These are phyloP conservation scores for Coemansia sp. DNA, from an alignment of 192 early-diverging fungal species.

Conservation along the genomic window DNA sequence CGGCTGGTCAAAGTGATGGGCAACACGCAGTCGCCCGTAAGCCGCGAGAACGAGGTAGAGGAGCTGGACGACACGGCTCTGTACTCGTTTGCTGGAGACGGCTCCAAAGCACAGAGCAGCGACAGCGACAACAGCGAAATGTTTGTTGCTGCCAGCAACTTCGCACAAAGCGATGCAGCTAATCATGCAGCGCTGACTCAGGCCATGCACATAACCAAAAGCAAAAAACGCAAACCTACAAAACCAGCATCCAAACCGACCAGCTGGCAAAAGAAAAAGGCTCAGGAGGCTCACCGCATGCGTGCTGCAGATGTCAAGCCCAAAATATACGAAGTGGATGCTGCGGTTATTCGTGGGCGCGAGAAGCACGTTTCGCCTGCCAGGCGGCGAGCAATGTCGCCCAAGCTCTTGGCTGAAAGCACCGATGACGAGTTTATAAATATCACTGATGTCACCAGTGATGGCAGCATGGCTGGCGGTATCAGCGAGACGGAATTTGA, in stretches of 20 bases:
- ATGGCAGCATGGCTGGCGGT: slow-evolving; percentile 16
- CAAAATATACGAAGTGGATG: slow-evolving; percentile 17
- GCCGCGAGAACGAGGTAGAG: slow-evolving; percentile 7
- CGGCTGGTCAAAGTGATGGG: slow-evolving; percentile 35
- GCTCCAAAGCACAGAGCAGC: slow-evolving; percentile 4
- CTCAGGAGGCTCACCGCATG: background rate
- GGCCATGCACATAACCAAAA: slow-evolving; percentile 5
- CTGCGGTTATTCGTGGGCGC: slow-evolving; percentile 25
- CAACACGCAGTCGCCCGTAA: background rate
- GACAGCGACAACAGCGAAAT: background rate
- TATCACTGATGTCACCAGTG: slow-evolving; percentile 51
- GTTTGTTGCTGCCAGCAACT: slow-evolving; percentile 11
- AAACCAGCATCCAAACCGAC: slow-evolving; percentile 2
- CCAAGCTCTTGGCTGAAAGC: background rate
- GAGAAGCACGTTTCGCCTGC: slow-evolving; percentile 2
- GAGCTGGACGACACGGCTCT: slow-evolving; percentile 2
- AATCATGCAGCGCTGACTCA: slow-evolving; percentile 3
- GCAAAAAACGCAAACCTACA: slow-evolving; percentile 8
- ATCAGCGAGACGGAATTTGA: slow-evolving; percentile 50
- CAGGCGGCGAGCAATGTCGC: slow-evolving; percentile 1
- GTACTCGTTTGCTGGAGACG: background rate
- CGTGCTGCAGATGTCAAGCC: slow-evolving; percentile 10
- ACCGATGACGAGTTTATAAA: slow-evolving; percentile 49
- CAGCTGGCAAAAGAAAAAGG: slow-evolving; percentile 16
- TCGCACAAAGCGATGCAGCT: slow-evolving; percentile 1